phyloP scores from a whole-genome alignment of 2,329 filamentous ascomycete species.

The Colletotrichum sp. region DNA sequence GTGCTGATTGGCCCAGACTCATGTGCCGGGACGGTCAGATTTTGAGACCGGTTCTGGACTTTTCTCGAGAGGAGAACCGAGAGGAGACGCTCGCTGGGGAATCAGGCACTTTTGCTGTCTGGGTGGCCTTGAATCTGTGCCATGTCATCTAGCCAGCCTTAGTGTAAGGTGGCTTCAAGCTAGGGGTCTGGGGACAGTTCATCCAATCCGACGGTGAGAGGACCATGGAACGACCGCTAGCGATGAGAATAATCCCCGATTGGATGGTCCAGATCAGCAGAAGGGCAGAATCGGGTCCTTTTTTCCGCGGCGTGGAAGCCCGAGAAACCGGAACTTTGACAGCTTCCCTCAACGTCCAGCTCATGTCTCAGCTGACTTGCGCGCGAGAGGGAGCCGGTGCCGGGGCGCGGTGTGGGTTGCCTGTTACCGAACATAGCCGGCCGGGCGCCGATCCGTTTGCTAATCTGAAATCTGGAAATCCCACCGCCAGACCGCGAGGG shows the following conservation, averaged over 20 bases:
- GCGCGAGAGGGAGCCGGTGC: background rate
- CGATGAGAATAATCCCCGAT: constrained; percentile 9
- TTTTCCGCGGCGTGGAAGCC: background rate
- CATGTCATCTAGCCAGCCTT: background rate
- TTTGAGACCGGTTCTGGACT: constrained; percentile 7
- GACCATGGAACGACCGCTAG: background rate
- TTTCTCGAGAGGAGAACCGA: background rate
- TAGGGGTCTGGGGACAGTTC: background rate
- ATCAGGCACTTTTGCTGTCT: constrained; percentile 8
- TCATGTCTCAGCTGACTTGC: background rate
- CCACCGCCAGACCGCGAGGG: background rate
- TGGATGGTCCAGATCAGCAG: background rate
- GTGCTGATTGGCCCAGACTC: background rate
- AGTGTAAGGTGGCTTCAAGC: background rate
- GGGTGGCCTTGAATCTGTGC: background rate
- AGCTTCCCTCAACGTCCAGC: background rate
- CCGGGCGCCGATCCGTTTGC: background rate
- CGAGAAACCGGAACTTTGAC: background rate
- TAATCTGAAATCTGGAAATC: background rate
- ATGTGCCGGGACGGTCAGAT: background rate
- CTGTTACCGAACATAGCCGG: constrained; percentile 15
- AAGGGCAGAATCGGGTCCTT: background rate
- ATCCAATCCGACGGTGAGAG: background rate
- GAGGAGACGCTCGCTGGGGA: background rate
- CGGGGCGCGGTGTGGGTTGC: background rate